Conservation (phyloP, 331 rosid species). For the Dryas integrifolia region DNA sequence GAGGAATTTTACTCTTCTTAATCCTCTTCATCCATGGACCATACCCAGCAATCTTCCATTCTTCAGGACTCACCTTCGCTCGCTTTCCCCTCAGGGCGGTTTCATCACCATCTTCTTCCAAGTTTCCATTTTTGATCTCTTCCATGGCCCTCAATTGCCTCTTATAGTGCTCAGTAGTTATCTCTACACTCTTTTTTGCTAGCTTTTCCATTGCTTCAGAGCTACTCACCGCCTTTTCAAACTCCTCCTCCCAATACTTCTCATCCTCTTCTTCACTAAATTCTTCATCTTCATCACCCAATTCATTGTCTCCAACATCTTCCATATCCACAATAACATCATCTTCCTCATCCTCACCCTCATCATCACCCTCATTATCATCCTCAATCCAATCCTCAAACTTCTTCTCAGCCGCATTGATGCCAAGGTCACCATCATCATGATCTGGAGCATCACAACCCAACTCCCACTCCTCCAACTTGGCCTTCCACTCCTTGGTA, state of each 20-base stretch:
- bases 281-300: conserved; percentile 28
- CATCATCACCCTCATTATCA: conserved; percentile 40
- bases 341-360: conserved; percentile 13
- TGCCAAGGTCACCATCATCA: conserved; percentile 34
- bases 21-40: conserved; percentile 82
- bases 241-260: conserved; percentile 56
- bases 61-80: conserved; percentile 63
- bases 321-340: conserved; percentile 26
- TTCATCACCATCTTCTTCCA: conserved; percentile 51
- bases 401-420: conserved; percentile 48
- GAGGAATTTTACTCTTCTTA: conserved; percentile 74
- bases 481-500: conserved; percentile 93
- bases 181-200: conserved; percentile 47
- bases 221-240: conserved; percentile 51
- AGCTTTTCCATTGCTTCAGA: conserved; percentile 72
- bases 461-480: conserved; percentile 85
- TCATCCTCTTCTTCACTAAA: conserved; percentile 30
- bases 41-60: conserved; percentile 74
- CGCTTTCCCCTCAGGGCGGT: conserved; percentile 63
- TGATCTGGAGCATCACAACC: conserved; percentile 96
- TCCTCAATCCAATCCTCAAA: conserved; percentile 81
- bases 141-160: conserved; percentile 36
- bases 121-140: conserved; percentile 17
- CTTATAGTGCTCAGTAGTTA: conserved; percentile 32
- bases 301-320: conserved; percentile 33